Evolutionary conservation across 2,329 filamentous ascomycete genomes (phyloP).

Genomic region (Pseudogymnoascus sp.): DNA sequence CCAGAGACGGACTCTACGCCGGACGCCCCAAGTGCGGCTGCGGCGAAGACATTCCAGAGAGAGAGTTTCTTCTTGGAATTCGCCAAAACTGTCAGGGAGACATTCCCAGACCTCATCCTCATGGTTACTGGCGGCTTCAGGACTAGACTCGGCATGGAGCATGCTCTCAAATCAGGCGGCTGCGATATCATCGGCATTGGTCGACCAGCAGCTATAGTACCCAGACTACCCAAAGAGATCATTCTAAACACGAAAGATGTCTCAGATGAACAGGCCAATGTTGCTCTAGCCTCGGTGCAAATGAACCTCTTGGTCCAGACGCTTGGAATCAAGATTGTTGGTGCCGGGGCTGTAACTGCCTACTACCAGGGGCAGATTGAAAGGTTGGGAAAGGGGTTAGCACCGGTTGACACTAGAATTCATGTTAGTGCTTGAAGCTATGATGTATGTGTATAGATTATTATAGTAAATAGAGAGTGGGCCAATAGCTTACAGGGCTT

Average conservation of each 20-base stretch:
- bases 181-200: constrained; percentile 44
- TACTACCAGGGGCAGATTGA: constrained; percentile 27
- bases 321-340: constrained; percentile 13
- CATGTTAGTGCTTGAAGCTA: neutral
- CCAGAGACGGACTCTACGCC: constrained; percentile 11
- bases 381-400: constrained; percentile 21
- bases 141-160: constrained; percentile 40
- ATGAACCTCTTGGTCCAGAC: neutral
- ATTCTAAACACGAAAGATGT: constrained; percentile 28
- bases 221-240: constrained; percentile 33
- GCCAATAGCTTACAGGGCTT: neutral
- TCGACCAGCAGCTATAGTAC: constrained; percentile 37
- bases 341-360: constrained; percentile 14
- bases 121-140: constrained; percentile 59
- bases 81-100: constrained; percentile 41
- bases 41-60: constrained; percentile 42
- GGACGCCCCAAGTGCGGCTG: constrained; percentile 15
- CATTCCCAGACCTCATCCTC: constrained; percentile 37
- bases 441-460: neutral
- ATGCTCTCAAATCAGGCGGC: constrained; percentile 36
- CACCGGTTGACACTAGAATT: constrained; percentile 9
- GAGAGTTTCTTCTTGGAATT: constrained; percentile 66
- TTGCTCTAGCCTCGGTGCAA: neutral
- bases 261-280: constrained; percentile 19
- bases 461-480: neutral